These are phyloP conservation scores for Mytilinidion resinicola DNA, from an alignment of 495 filamentous ascomycete genomes.

Conservation along the genomic window DNA sequence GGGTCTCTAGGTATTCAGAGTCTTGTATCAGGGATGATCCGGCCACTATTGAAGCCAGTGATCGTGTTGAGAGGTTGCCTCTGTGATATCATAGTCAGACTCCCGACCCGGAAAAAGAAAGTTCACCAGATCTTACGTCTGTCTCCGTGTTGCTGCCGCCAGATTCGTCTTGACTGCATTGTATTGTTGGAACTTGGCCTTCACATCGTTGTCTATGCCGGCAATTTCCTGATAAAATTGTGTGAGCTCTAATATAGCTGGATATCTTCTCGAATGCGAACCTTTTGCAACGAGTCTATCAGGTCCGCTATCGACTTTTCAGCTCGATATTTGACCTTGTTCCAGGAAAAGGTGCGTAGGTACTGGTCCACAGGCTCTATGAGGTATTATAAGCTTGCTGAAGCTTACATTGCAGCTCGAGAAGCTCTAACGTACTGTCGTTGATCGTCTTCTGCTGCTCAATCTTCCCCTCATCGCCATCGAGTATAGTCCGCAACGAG, in stretches of 20 bases:
- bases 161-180: conserved; percentile 80
- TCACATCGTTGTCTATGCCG: conserved; percentile 90
- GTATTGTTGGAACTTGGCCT: conserved; percentile 86
- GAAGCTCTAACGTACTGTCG: conserved; percentile 63
- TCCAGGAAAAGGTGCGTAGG: conserved; percentile 83
- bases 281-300: conserved; percentile 80
- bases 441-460: conserved; percentile 88
- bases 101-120: not conserved
- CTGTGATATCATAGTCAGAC: conserved; percentile 38
- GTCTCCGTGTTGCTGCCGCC: conserved; percentile 71
- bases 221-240: conserved; percentile 57
- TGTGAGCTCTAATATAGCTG: not conserved
- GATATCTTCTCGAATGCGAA: conserved; percentile 29
- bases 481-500: conserved; percentile 69
- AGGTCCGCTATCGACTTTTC: conserved; percentile 83
- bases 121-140: conserved; percentile 53
- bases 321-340: conserved; percentile 91
- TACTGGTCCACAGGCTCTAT: conserved; percentile 91
- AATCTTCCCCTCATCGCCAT: conserved; percentile 74
- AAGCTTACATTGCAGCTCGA: not conserved
- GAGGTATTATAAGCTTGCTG: conserved; percentile 6
- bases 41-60: conserved; percentile 78
- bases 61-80: conserved; percentile 90
- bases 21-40: conserved; percentile 72
- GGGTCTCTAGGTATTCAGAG: conserved; percentile 94